These are phyloP conservation scores for Asterionellopsis glacialis DNA, from an alignment of 108 stramenopile species.

Conservation along the genomic window DNA sequence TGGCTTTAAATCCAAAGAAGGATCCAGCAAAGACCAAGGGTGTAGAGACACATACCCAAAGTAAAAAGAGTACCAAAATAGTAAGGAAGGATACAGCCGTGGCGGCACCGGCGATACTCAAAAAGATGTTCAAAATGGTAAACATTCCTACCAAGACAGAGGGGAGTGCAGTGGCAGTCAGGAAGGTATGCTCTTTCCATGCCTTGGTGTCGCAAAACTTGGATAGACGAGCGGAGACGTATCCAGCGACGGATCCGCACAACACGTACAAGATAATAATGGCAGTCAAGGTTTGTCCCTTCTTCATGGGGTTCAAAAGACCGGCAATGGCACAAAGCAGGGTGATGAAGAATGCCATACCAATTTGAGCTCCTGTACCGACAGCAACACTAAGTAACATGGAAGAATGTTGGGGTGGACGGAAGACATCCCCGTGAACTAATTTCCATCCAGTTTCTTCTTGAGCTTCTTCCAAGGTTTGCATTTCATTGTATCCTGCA, in stretches of 20 bases:
- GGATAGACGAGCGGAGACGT: constrained; percentile 85
- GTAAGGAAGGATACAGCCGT: constrained; percentile 91
- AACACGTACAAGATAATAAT: constrained; percentile 92
- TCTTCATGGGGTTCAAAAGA: constrained; percentile 90
- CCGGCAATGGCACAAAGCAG: constrained; percentile 82
- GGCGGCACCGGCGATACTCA: constrained; percentile 82
- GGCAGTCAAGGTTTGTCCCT: constrained; percentile 93
- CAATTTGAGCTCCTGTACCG: constrained; percentile 93
- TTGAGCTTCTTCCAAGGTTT: constrained; percentile 78
- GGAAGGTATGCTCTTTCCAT: constrained; percentile 77
- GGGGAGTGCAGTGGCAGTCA: constrained; percentile 86
- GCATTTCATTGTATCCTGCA: constrained; percentile 93
- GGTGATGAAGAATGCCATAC: constrained; percentile 71
- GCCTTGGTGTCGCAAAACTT: constrained; percentile 86
- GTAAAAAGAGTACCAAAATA: constrained; percentile 78
- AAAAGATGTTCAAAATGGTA: constrained; percentile 77
- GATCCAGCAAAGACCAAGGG: constrained; percentile 96
- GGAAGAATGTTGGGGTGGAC: constrained; percentile 79
- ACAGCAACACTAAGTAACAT: constrained; percentile 89
- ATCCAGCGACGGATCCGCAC: constrained; percentile 89
- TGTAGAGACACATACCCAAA: constrained; percentile 87
- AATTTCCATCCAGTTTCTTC: constrained; percentile 99
- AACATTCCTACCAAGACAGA: constrained; percentile 80
- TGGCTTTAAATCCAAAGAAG: constrained; percentile 89
- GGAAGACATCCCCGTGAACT: constrained; percentile 97